These are phyloP conservation scores for Toxoplasma gondii DNA, from an alignment of 169 alveolate species.

Conservation along the genomic window DNA sequence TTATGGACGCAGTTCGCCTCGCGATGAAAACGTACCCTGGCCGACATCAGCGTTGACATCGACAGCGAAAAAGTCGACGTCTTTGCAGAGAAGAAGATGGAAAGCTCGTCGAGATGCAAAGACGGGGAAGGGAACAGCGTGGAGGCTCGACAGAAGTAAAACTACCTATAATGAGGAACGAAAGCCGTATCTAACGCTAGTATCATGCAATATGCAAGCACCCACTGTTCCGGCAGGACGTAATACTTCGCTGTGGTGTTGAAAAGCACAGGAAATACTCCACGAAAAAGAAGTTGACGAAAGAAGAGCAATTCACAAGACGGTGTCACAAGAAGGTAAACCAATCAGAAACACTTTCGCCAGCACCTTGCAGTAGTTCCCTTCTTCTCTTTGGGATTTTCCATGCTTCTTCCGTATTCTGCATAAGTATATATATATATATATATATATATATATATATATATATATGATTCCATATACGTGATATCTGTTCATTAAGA, in stretches of 20 bases:
- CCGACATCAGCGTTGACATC: conserved; percentile 16
- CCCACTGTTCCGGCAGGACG: too few relatives aligned
- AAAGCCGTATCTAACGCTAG: background rate
- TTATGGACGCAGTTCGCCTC: background rate
- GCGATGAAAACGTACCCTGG: background rate
- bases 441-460: too few relatives aligned
- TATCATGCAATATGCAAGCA: too few relatives aligned
- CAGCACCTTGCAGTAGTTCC: too few relatives aligned
- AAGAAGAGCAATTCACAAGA: background rate
- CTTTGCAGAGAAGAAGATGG: conserved; percentile 31
- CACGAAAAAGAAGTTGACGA: background rate
- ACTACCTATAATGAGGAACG: background rate
- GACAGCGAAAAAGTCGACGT: background rate
- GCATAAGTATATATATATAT: too few relatives aligned
- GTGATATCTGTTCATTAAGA: too few relatives aligned
- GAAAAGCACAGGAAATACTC: background rate
- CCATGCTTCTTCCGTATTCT: too few relatives aligned
- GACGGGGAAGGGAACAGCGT: background rate
- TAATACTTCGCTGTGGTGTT: too few relatives aligned
- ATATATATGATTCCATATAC: too few relatives aligned
- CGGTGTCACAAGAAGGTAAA: too few relatives aligned
- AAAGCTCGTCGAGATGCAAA: conserved; percentile 13
- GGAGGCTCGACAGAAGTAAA: background rate
- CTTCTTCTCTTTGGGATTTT: too few relatives aligned
- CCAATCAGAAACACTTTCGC: too few relatives aligned